Base-by-base conservation (phyloP, 352 stramenopile genomes). In the Globisporangium megalacanthum region DNA sequence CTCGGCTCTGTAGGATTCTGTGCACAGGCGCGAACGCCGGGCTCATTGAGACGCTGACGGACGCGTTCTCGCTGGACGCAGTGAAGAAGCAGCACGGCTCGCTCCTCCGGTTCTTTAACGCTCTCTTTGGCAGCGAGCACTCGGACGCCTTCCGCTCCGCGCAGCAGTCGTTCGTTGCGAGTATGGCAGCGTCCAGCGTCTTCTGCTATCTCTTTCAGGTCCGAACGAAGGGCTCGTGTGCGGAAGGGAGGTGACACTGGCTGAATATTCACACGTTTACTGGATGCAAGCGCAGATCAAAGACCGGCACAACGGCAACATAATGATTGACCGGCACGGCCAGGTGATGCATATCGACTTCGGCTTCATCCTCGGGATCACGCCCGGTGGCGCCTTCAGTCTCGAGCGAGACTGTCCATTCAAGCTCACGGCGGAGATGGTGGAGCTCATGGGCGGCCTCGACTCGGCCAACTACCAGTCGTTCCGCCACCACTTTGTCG, bases 301-400 rank as follows among this genome's bases (percentile, higher is more conserved):
- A 58, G 96, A 99, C 68, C 75, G 92, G 4, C 95, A 98, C 79
- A 98, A 98, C 66, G 95, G 93, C 9, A 98, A 98, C 69, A 97
- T 98, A 52, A 96, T 98, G 79, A 85, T 98, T 37, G 91, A 97
- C 62, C 86, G 70, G 20, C 56, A 76, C 37, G 93, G 94, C 8
- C 88, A 96, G 68, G 65, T 99, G 11, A 89, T 98, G 56, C 91
- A 98, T 74, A 99, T 99, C 65, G 96, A 99, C 69, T 99, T 98
- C 77, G 96, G 96, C 11, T 99, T 99, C 72, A 89, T 98, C 37
- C 85, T 99, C 52, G 90, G 91, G 41, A 96, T 93, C 74, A 92
- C 83, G 19, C 94, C 94, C 11, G 95, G 93, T 53, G 92, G 96
- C 42, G 84, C 95, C 52, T 98, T 97, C 64, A 94, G 74, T 35